These are phyloP conservation scores for Psilocybe cubensis DNA, from an alignment of 768 basidiomycete genomes.

Conservation along the genomic window DNA sequence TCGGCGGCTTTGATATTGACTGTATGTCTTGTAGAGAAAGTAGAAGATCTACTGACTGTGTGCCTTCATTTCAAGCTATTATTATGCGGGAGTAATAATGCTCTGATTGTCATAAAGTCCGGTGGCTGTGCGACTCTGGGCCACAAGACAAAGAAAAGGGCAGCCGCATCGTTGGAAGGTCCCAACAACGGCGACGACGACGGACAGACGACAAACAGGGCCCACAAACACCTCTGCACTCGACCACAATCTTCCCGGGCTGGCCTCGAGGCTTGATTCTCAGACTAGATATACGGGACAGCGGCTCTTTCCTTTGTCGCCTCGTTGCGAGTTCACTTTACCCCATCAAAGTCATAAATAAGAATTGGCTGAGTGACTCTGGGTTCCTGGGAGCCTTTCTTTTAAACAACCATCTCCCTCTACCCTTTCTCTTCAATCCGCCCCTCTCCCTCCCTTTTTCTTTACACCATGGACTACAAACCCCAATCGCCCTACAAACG, in stretches of 20 bases:
- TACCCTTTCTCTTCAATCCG: neutral
- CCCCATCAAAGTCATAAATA: conserved; percentile 24
- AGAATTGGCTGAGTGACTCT: conserved; percentile 14
- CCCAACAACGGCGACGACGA: conserved; percentile 6
- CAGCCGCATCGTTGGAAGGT: conserved; percentile 2
- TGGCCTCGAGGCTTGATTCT: conserved; percentile 13
- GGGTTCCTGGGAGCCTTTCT: conserved; percentile 14
- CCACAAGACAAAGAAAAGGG: conserved; percentile 6
- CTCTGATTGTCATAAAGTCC: neutral
- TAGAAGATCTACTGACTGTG: neutral
- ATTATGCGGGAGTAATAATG: neutral
- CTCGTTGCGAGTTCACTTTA: conserved; percentile 17
- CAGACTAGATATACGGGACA: conserved; percentile 4
- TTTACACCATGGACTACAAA: conserved; percentile 16
- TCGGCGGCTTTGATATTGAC: neutral
- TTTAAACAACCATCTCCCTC: conserved; percentile 7
- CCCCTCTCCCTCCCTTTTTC: neutral
- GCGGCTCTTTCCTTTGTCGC: conserved; percentile 15
- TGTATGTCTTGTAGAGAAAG: too few species aligned
- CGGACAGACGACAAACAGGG: conserved; percentile 1
- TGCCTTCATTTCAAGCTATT: neutral
- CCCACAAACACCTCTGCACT: neutral
- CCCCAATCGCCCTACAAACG: conserved; percentile 14
- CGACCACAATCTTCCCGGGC: conserved; percentile 3
- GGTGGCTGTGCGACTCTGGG: conserved; percentile 18